Evolutionary conservation across 2,329 filamentous ascomycete species (phyloP), one percentile per base, ranked within the genome.

Genomic region (Zopfia rhizophila): DNA sequence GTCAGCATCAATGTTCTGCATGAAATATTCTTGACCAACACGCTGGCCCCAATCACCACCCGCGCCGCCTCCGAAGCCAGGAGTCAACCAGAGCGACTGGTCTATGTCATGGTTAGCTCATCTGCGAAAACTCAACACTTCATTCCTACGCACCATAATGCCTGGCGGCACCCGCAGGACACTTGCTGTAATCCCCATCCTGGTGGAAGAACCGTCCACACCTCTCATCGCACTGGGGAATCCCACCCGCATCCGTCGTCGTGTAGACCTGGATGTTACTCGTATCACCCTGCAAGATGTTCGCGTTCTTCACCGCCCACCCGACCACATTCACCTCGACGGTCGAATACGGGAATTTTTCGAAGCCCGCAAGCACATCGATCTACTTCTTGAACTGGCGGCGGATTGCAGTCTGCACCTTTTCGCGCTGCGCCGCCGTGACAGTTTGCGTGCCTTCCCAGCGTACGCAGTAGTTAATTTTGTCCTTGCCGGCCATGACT

Each of bases 11-110:
- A 78, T 38, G 10, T 63, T 61, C 14, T 62, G 38, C 60, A 78
- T 63, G 51, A 78, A 76, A 56, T 77, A 77, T 48, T 78, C 75
- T 6, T 63, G 66, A 2, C 70, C 75, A 16, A 78, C 63, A 3
- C 74, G 61, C 55, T 78, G 74, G n/a, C 76, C 75, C 76, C 76
- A 79, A 44, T 78, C 75, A 32, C 75, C 75, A 33, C 76, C 76
- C 1, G 74, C 69, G 45, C 76, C 76, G 19, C 77, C 76, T 3
- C 49, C 14, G 48, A 79, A 67, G 5, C 75, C 76, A 17, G 74
- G 73, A 0, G 76, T 78, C n/a, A 79, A 66, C 77, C 77, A 79
- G 32, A 79, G 69, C 4, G 71, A 74, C 55, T 75, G 63, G 51
- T 78, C 74, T 60, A 31, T 6, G 8, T n/a, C 17, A 13, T 44